phyloP scores from a whole-genome alignment of 768 basidiomycete species.

The Coprinopsis marcescibilis region DNA sequence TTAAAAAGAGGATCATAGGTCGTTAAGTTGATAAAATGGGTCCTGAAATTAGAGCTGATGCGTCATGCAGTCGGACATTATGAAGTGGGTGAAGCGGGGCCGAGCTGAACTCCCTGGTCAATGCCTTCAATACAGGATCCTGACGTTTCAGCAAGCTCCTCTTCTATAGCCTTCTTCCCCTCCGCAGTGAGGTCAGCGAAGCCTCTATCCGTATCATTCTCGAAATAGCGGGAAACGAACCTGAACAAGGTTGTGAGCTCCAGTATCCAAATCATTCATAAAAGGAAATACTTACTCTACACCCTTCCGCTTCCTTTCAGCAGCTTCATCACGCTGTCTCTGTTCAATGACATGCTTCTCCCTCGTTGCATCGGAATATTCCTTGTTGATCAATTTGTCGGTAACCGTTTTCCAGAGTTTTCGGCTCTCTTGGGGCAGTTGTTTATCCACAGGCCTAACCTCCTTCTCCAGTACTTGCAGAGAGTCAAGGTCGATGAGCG shows the following conservation, averaged over 20 bases:
- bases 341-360: constrained; percentile 93
- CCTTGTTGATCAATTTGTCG: constrained; percentile 66
- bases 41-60: no score
- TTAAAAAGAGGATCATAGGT: no score
- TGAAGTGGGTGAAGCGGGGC: not conserved
- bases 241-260: constrained; percentile 27
- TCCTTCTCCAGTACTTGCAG: constrained; percentile 73
- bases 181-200: constrained; percentile 61
- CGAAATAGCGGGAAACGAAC: constrained; percentile 74
- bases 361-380: constrained; percentile 86
- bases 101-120: not conserved
- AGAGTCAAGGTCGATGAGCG: constrained; percentile 71
- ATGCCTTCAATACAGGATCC: constrained; percentile 25
- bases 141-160: constrained; percentile 50
- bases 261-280: not conserved
- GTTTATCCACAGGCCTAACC: constrained; percentile 77
- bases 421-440: constrained; percentile 76
- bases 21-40: no score
- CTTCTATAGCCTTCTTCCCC: constrained; percentile 67
- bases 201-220: constrained; percentile 60
- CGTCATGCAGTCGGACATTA: not conserved
- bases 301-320: constrained; percentile 78
- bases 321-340: constrained; percentile 83
- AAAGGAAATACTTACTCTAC: constrained; percentile 52
- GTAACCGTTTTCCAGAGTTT: constrained; percentile 88